Evolutionary conservation across 148 eudicot genomes (phyloP), one percentile per base, ranked within the genome.

Genomic region (Nepenthes mirabilis): DNA sequence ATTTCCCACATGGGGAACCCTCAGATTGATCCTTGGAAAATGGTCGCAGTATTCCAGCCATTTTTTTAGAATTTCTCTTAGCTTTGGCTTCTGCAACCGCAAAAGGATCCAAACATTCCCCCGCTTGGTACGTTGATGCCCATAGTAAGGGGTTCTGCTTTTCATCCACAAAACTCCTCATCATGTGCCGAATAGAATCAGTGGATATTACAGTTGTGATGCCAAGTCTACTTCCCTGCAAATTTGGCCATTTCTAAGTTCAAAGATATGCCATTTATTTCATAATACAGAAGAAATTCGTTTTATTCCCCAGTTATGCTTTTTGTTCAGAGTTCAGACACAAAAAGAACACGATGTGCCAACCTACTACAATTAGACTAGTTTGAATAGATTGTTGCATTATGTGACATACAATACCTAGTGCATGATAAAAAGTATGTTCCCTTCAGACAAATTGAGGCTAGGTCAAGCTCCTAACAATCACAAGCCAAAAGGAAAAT

Each of bases 91-190:
- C 85, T 65, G 94, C 84, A 75, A 91, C 96, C 72, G 97, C 98
- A 62, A 78, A 77, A 55, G 86, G 94, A 69, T 91, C 98, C 58
- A 91, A 74, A 70, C 53, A 70, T 55, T 91, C 98, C 63, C 98
- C 96, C 58, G 98, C 96, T 65, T 91, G 97, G 72, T 91, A 91
- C 36, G 98, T 91, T 57, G 98, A 91, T 55, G 98, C 88, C 98
- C 98, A 91, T 47, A 91, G 81, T 59, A 91, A 70, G 8, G 98
- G 98, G 37, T 88, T 88, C 70, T 91, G 79, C 66, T 85, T 84
- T 70, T 91, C 98, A 70, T 88, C 98, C 37, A 80, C 96, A 72
- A 91, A 91, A 67, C 98, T 91, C 60, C 98, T 77, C 98, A 91
- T 91, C 98, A 91, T 91, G 69, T 91, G 98, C 54, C 98, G 81